Evolutionary conservation across 2,329 filamentous ascomycete species (phyloP).

Genomic region (Cladosporium sp.): DNA sequence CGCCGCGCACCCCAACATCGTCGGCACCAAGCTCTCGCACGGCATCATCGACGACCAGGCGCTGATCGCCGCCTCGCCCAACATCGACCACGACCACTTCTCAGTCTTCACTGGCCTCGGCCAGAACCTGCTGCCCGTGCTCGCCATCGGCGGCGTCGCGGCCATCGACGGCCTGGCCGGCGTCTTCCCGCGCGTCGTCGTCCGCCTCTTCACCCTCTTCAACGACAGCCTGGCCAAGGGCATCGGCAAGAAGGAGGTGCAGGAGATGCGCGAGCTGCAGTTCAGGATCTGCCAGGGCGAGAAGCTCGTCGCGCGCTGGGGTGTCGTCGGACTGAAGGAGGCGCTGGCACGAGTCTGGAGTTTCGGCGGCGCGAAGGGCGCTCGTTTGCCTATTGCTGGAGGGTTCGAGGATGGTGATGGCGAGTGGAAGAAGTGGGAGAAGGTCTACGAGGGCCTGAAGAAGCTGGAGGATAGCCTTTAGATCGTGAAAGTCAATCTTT

Average conservation of each 20-base stretch:
- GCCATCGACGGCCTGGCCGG: constrained; percentile 62
- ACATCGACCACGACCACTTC: constrained; percentile 54
- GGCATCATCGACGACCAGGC: constrained; percentile 60
- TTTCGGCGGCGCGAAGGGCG: constrained; percentile 54
- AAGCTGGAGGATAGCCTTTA: constrained; percentile 36
- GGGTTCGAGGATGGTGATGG: constrained; percentile 52
- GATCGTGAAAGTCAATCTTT: no score
- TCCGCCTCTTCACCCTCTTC: constrained; percentile 50
- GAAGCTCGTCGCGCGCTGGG: constrained; percentile 55
- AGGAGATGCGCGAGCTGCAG: constrained; percentile 51
- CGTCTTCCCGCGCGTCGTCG: constrained; percentile 58
- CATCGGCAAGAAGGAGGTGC: constrained; percentile 35
- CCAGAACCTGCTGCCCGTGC: constrained; percentile 58
- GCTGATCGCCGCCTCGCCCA: constrained; percentile 53
- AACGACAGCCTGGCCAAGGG: constrained; percentile 36
- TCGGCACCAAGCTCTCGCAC: constrained; percentile 64
- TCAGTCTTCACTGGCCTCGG: constrained; percentile 59
- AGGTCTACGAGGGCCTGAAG: constrained; percentile 38
- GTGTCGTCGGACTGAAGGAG: constrained; percentile 61
- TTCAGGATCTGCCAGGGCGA: constrained; percentile 56
- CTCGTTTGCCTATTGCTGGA: constrained; percentile 52
- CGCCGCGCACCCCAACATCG: constrained; percentile 58
- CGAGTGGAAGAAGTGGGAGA: constrained; percentile 53
- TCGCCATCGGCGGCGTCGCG: constrained; percentile 57
- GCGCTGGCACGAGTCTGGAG: constrained; percentile 53